Base-by-base conservation (phyloP, 306 rosid species). In the Castanea crenata region DNA sequence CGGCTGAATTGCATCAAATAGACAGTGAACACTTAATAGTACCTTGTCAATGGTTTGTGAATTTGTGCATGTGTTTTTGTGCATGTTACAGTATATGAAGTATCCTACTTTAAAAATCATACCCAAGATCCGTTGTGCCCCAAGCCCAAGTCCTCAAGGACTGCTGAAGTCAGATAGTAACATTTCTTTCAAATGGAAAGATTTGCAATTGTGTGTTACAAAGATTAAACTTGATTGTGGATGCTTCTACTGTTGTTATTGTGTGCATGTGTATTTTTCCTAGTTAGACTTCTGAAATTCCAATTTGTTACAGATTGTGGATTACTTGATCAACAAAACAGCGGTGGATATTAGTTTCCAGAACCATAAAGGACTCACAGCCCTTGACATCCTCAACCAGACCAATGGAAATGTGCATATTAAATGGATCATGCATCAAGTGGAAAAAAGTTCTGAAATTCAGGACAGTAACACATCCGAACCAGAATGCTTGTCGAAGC, bases 321-420 rank as follows among this genome's bases (percentile, higher is more conserved):
- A 91, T 78, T 83, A 79, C 87, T 82, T 92, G 87, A 86, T 92
- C 80, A 83, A 55, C 85, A 83, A 83, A 69, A 74, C 85, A 72
- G 86, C 74, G 55, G 71, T 88, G 75, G 92, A 88, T 41, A 80
- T 89, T 9, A 92, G 86, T 55, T 77, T 83, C 27, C 75, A 74
- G 46, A 92, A 92, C 81, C 74, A 51, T 7, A 87, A 69, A 69
- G 46, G 46, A 38, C 46, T 38, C 46, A 0, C 44, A 38, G 0
- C 46, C 46, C 46, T 38, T 38, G 46, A 90, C 83, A 73, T 92
- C 51, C 79, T 92, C 29, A 84, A 78, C 49, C 87, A 83, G 71
- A 80, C 83, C 5, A 76, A 49, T 76, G 59, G 87, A 85, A 49
- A 44, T 74, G 46, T 73, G 83, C 56, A 58, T 6, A n/a, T 8